Evolutionary conservation across 2,329 filamentous ascomycete species (phyloP).

Genomic region (Pestalotiopsis sp.): DNA sequence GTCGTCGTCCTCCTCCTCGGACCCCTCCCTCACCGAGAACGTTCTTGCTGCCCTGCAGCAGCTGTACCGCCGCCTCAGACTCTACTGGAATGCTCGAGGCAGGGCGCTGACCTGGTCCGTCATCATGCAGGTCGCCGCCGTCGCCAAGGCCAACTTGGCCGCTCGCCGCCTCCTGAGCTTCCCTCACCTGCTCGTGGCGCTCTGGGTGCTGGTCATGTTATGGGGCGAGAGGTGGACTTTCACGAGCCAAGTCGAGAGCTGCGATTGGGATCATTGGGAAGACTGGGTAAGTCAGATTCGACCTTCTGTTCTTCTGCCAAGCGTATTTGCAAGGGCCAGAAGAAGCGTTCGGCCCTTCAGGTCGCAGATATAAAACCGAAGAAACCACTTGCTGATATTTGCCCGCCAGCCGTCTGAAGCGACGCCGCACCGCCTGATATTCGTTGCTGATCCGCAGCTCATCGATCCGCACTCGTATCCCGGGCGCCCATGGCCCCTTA

Average conservation of each 20-base stretch:
- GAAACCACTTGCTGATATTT: constrained; percentile 11
- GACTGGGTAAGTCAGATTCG: constrained; percentile 69
- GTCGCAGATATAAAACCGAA: not conserved
- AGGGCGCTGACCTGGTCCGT: constrained; percentile 36
- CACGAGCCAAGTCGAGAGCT: constrained; percentile 67
- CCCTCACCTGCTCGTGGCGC: constrained; percentile 65
- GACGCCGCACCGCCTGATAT: constrained; percentile 79
- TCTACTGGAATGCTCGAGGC: constrained; percentile 46
- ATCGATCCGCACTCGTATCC: constrained; percentile 96
- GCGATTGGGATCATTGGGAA: constrained; percentile 89
- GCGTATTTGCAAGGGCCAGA: too few relatives aligned
- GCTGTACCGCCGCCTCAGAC: constrained; percentile 35
- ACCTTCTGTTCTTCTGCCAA: too few relatives aligned
- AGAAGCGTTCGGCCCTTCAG: too few relatives aligned
- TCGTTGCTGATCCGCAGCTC: constrained; percentile 89
- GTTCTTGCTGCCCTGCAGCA: constrained; percentile 30
- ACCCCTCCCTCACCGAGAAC: constrained; percentile 32
- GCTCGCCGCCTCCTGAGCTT: constrained; percentile 60
- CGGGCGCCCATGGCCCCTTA: constrained; percentile 67
- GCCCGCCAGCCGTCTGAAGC: constrained; percentile 69
- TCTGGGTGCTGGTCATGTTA: constrained; percentile 79
- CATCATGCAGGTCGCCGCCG: constrained; percentile 30
- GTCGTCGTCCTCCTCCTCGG: not conserved
- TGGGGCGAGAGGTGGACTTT: constrained; percentile 88
- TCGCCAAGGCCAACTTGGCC: constrained; percentile 49